Evolutionary conservation across 2,329 filamentous ascomycete species (phyloP), one percentile per base, ranked within the genome.

Genomic region (Hymenoscyphus infarciens): DNA sequence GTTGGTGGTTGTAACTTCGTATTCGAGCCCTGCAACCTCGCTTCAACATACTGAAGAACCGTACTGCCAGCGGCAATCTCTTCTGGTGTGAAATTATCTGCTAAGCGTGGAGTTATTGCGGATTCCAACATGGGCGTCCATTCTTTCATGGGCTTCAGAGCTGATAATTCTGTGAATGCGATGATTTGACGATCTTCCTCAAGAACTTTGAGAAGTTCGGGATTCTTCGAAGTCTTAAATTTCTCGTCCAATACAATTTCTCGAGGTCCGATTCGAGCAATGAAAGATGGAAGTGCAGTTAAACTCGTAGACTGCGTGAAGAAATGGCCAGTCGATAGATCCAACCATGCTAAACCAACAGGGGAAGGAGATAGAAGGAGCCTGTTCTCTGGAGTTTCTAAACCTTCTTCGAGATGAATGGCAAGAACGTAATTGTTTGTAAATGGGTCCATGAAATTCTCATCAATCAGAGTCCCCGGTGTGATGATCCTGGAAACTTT

Each of bases 371-470:
- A 60, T 55, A 77, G 76, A 59, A 82, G 67, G 15, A 72, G 62
- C 49, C 70, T 64, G 29, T 31, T 56, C 13, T 61, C 29, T 10
- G n/a, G n/a, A 31, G 19, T 10, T 27, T 15, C 42, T n/a, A 35
- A 38, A 38, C n/a, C 16, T 22, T 58, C 42, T 63, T 81, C 76
- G 31, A 89, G 74, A 72, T 96, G 85, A 56, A 98, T 83, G 42
- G 91, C 88, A 74, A 98, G 84, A 38, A 98, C 82, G 75, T 94
- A 99, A 74, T 97, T 98, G 76, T 95, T 97, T 71, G 91, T 87
- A 73, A 90, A 94, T 1, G 92, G 91, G 74, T 98, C 91, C 81
- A 99, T 92, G 75, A 98, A 99, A 70, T 92, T 93, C 77, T 99
- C 95, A 75, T 99, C 95, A 68, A 99, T 97, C 60, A 99, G 80